Evolutionary conservation across 2,329 filamentous ascomycete species (phyloP), one percentile per base, ranked within the genome.

Genomic region (Monosporascus cannonballus): DNA sequence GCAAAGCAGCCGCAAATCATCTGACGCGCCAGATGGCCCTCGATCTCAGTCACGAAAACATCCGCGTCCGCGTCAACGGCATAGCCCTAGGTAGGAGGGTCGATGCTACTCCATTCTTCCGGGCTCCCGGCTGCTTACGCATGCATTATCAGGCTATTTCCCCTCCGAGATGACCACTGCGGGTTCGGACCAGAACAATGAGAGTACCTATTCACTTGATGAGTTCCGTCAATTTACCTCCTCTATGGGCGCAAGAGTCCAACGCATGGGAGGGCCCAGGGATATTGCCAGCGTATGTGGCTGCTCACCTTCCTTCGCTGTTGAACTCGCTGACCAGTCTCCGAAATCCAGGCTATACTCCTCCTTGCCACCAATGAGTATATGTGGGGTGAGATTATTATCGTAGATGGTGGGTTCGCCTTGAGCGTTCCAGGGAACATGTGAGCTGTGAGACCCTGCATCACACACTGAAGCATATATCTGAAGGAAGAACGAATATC

Each of bases 1-100:
- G 63, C 61, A 54, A 54, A 30, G 49, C 49, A 7, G 52, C 49
- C 7, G 30, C 37, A 17, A 45, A n/a, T 24, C 52, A 54, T 38
- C 30, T 54, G 9, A 54, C 52, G 1, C 20, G 47, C 6, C 45
- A 49, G 47, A 41, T 54, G 44, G 52, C 52, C 17, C 30, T 36
- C 38, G 52, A 54, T n/a, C 45, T 66, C 25, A 60, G 59, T 44
- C 60, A 65, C 30, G 60, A 65, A 42, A 61, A 59, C 0, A 61
- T 67, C 24, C 57, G 57, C n/a, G 48, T 67, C 24, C 63, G 64
- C 15, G 64, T 65, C n/a, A 66, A 67, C 20, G 60, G 54, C 5
- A 37, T 66, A 14, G 64, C 63, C 11, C 18, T 60, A 3, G 64
- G 64, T 66, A 51, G 36, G 55, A 44, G 20, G 39, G 15, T 25